Evolutionary conservation across 352 stramenopile genomes (phyloP).

Genomic region (Globisporangium rhizosaccharum): DNA sequence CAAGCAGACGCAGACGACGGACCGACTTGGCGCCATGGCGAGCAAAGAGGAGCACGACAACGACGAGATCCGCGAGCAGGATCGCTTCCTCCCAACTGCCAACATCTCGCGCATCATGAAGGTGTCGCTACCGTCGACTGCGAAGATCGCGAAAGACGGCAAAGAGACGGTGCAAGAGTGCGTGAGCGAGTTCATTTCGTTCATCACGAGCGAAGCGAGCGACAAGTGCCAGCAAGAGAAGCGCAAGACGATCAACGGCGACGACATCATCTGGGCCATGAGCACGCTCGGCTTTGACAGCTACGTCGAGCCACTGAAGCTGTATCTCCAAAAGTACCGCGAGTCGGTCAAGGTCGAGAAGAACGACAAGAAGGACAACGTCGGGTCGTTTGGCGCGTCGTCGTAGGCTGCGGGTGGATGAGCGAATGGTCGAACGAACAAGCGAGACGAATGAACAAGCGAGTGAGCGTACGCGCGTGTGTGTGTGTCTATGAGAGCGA

Average conservation of each 20-base stretch:
- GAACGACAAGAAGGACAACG: slow-evolving; percentile 90
- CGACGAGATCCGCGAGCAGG: slow-evolving; percentile 92
- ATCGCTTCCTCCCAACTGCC: slow-evolving; percentile 98
- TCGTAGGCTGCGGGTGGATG: slow-evolving; percentile 32
- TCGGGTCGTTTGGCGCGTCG: slow-evolving; percentile 79
- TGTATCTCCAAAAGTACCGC: slow-evolving; percentile 98
- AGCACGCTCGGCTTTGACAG: slow-evolving; percentile 99
- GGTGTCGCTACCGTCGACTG: slow-evolving; percentile 95
- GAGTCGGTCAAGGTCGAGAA: slow-evolving; percentile 91
- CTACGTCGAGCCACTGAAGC: slow-evolving; percentile 98
- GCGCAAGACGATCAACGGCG: slow-evolving; percentile 99
- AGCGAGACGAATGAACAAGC: neutral
- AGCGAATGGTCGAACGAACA: no score
- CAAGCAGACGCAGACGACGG: neutral
- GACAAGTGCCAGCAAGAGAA: slow-evolving; percentile 99
- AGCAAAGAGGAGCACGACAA: slow-evolving; percentile 85
- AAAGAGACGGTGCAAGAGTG: slow-evolving; percentile 99
- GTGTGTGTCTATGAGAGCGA: neutral
- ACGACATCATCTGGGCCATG: slow-evolving; percentile 99
- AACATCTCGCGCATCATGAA: slow-evolving; percentile 99
- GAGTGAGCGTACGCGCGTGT: neutral
- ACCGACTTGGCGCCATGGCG: slow-evolving; percentile 32
- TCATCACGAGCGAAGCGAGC: slow-evolving; percentile 98
- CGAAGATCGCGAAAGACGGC: slow-evolving; percentile 99
- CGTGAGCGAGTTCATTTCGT: slow-evolving; percentile 99